Percentiles rank a stretch among this genome's conserved stretches.
Evolutionary conservation across 257 asterid genomes (phyloP).

Genomic region (Lantana camara): DNA sequence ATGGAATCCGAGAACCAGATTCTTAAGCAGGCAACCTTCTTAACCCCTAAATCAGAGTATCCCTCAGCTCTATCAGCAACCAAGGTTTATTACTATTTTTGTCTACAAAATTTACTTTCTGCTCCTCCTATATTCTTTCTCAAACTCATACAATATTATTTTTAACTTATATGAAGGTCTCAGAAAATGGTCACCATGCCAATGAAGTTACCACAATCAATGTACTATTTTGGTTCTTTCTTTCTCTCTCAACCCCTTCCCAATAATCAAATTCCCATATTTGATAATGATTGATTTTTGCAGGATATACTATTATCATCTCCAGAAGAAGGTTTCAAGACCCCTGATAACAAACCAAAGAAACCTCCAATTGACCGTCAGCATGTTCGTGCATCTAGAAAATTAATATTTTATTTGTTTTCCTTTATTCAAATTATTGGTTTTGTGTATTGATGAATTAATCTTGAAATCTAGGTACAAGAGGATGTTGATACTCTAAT

Average conservation of each 20-base stretch:
- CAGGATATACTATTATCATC: slow-evolving; percentile 57
- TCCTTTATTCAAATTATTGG: slow-evolving; percentile 2
- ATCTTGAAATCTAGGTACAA: slow-evolving; percentile 45
- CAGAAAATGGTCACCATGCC: slow-evolving; percentile 82
- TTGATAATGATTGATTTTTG: slow-evolving; percentile 21
- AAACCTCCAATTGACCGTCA: slow-evolving; percentile 85
- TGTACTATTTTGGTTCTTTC: slow-evolving; percentile 42
- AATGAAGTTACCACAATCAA: slow-evolving; percentile 49
- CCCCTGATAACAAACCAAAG: slow-evolving; percentile 82
- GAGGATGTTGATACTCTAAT: slow-evolving; percentile 98
- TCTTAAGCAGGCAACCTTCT: slow-evolving; percentile 76
- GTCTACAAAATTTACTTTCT: slow-evolving; percentile 18
- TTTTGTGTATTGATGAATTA: slow-evolving; percentile 19
- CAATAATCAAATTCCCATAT: slow-evolving; percentile 4
- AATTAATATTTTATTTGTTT: slow-evolving; percentile 5
- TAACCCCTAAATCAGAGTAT: slow-evolving; percentile 54
- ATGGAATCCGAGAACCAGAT: slow-evolving; percentile 89
- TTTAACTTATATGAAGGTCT: slow-evolving; percentile 46
- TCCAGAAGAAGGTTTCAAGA: slow-evolving; percentile 63
- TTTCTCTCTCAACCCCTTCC: slow-evolving; percentile 1
- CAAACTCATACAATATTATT: slow-evolving; percentile 24
- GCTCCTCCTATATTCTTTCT: slow-evolving; percentile 16
- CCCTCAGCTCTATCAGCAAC: slow-evolving; percentile 44
- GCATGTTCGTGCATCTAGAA: slow-evolving; percentile 55
- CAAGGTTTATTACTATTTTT: slow-evolving; percentile 42